These are phyloP conservation scores for Pichia phayaonensis DNA, from an alignment of 805 yeast species.

Conservation along the genomic window DNA sequence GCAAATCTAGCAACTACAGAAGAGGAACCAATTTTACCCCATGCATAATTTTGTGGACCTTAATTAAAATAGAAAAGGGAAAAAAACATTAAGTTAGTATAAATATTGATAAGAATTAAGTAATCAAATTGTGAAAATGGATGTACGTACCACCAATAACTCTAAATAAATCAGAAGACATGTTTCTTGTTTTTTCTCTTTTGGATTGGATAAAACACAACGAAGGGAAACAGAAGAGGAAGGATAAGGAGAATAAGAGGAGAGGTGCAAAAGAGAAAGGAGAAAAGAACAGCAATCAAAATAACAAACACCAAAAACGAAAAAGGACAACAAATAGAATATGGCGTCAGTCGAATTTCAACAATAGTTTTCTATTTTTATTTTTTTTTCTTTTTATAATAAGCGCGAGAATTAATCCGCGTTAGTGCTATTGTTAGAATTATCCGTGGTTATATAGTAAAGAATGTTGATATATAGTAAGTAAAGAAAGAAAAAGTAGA, in stretches of 20 bases:
- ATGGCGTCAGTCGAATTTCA: neutral
- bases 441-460: neutral
- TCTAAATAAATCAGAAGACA: slow-evolving; percentile 25
- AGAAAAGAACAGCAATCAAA: neutral
- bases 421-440: neutral
- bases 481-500: neutral
- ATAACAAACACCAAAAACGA: too few relatives aligned
- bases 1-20: slow-evolving; percentile 92
- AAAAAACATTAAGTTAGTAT: neutral
- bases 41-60: slow-evolving; percentile 33
- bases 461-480: neutral
- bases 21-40: slow-evolving; percentile 66
- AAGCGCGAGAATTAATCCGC: neutral
- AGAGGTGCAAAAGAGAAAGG: neutral
- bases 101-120: neutral
- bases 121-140: neutral
- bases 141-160: slow-evolving; percentile 28
- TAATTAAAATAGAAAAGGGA: neutral
- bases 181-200: neutral
- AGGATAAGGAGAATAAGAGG: neutral
- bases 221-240: neutral
- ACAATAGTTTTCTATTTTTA: neutral
- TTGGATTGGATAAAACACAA: neutral
- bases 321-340: neutral
- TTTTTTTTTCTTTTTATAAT: too few relatives aligned